Percentiles rank a stretch among this genome's conserved stretches.
Evolutionary conservation across 768 basidiomycete species (phyloP).

Genomic region (Fistulinella prunicolor): DNA sequence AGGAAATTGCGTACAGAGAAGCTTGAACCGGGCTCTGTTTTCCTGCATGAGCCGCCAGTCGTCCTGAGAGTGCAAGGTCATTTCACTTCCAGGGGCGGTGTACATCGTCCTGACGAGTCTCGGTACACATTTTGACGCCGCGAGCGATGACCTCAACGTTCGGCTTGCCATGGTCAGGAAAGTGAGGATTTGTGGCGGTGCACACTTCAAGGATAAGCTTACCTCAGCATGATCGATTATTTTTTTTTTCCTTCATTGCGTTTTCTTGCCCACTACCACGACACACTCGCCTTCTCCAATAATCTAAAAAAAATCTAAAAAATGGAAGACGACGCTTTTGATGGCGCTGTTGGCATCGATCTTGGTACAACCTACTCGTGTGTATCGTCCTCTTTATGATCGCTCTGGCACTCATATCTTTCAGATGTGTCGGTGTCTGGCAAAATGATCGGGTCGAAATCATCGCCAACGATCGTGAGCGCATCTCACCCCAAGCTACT

Average conservation of each 20-base stretch:
- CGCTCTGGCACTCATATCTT: conserved; percentile 23
- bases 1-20: conserved; percentile 47
- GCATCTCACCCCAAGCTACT: conserved; percentile 29
- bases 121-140: conserved; percentile 23
- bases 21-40: conserved; percentile 52
- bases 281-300: no score
- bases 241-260: conserved; percentile 25
- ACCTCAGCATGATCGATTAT: conserved; percentile 53
- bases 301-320: conserved; percentile 41
- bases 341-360: conserved; percentile 97
- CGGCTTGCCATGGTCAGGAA: conserved; percentile 27
- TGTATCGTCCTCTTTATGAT: conserved; percentile 29
- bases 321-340: conserved; percentile 86
- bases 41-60: conserved; percentile 68
- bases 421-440: conserved; percentile 97
- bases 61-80: conserved; percentile 43
- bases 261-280: conserved; percentile 32
- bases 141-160: conserved; percentile 21
- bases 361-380: conserved; percentile 97
- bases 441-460: conserved; percentile 99
- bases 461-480: conserved; percentile 93
- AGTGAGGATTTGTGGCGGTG: conserved; percentile 29
- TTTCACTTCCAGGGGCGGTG: conserved; percentile 27
- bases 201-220: conserved; percentile 37
- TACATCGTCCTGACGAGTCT: conserved; percentile 27